Evolutionary conservation across 495 filamentous ascomycete species (phyloP).

Genomic region (Pyrenula aspistea): DNA sequence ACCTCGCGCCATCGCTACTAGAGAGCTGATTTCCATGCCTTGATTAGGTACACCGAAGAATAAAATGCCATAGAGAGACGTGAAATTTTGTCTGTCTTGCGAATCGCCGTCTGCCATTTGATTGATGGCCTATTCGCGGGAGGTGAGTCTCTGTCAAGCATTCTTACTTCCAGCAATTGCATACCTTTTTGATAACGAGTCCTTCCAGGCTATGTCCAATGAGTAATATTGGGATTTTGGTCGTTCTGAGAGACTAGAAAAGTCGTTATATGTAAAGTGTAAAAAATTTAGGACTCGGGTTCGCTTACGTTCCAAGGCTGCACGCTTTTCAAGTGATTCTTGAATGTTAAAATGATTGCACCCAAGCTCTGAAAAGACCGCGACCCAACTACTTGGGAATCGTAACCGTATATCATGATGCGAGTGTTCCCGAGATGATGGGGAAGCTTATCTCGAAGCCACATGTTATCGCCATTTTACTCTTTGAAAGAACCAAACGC

Average conservation of each 20-base stretch:
- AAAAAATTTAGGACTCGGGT: not conserved
- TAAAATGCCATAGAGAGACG: constrained; percentile 8
- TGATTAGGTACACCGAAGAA: constrained; percentile 15
- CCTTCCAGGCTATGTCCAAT: constrained; percentile 14
- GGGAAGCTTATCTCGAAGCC: constrained; percentile 12
- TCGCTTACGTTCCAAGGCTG: not conserved
- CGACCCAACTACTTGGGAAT: constrained; percentile 3
- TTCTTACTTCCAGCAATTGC: not conserved
- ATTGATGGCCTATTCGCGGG: not conserved
- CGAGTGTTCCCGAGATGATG: constrained; percentile 4
- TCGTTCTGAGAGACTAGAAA: not conserved
- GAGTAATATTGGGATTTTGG: constrained; percentile 4
- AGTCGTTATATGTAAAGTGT: not conserved
- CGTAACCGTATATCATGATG: constrained; percentile 11
- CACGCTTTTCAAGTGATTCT: constrained; percentile 1
- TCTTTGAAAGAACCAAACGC: constrained; percentile 14
- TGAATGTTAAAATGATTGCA: constrained; percentile 8
- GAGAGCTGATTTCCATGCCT: constrained; percentile 11
- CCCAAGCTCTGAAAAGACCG: constrained; percentile 6
- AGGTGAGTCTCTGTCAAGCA: not conserved
- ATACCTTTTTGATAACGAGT: constrained; percentile 10
- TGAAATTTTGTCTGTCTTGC: constrained; percentile 1
- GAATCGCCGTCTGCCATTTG: constrained; percentile 2
- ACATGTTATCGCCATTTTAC: constrained; percentile 6
- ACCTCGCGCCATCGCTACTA: constrained; percentile 9